A percentile compares a stretch with the other conserved stretches of the same genome.
These are phyloP conservation scores for Spinellus fusiger DNA, from an alignment of 192 early-diverging fungal species.

Conservation along the genomic window DNA sequence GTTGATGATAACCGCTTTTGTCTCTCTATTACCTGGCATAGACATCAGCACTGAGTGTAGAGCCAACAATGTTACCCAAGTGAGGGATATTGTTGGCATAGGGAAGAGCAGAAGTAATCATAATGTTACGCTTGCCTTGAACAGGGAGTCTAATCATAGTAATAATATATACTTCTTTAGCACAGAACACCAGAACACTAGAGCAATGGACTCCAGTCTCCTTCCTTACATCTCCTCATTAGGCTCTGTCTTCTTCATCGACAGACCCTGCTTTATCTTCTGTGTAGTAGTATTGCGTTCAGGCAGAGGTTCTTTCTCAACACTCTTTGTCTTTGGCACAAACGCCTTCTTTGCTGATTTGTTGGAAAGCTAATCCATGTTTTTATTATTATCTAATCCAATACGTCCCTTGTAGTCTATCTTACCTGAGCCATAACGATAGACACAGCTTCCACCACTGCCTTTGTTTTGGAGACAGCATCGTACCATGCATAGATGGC, in stretches of 20 bases:
- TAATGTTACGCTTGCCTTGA: slow-evolving; percentile 72
- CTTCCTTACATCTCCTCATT: not conserved
- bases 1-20: not conserved
- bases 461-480: slow-evolving; percentile 3
- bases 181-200: no score
- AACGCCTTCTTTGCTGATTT: slow-evolving; percentile 12
- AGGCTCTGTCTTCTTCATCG: not conserved
- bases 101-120: slow-evolving; percentile 94
- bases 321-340: slow-evolving; percentile 6
- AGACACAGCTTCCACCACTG: slow-evolving; percentile 2
- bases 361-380: not conserved
- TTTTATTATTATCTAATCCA: not conserved
- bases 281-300: slow-evolving; percentile 14
- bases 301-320: not conserved
- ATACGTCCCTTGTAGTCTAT: not conserved
- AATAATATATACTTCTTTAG: not conserved
- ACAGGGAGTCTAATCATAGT: slow-evolving; percentile 43
- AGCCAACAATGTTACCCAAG: slow-evolving; percentile 99
- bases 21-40: slow-evolving; percentile 65
- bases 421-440: slow-evolving; percentile 13
- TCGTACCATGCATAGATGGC: slow-evolving; percentile 12
- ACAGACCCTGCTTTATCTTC: slow-evolving; percentile 14
- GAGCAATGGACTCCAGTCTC: not conserved
- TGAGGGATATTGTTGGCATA: slow-evolving; percentile 99
- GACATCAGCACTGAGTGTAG: slow-evolving; percentile 93